phyloP scores from a whole-genome alignment of 495 filamentous ascomycete genomes.

The Glarea lozoyensis region DNA sequence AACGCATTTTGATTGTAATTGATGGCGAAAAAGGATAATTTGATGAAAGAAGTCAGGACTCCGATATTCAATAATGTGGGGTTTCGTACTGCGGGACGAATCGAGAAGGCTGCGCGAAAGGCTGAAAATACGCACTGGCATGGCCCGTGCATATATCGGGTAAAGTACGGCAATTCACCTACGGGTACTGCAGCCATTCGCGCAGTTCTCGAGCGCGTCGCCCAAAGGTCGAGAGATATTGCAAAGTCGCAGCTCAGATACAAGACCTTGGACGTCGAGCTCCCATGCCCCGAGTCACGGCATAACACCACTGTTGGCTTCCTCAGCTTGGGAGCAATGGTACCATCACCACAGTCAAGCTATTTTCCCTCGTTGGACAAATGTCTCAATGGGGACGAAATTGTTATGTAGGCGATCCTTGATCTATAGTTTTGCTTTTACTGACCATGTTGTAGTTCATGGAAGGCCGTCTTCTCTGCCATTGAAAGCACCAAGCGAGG shows the following conservation, averaged over 20 bases:
- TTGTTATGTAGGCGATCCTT: constrained; percentile 43
- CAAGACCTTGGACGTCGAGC: background rate
- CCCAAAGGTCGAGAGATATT: background rate
- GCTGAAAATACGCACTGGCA: background rate
- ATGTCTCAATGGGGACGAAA: constrained; percentile 48
- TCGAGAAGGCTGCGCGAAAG: background rate
- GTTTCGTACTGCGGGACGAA: background rate
- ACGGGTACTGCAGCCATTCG: background rate
- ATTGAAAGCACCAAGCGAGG: constrained; percentile 29
- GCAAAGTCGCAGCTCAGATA: background rate
- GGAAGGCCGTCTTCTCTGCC: constrained; percentile 61
- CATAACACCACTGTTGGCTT: constrained; percentile 23
- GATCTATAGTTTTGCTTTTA: background rate
- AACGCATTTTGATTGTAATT: constrained; percentile 23
- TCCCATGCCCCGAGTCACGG: constrained; percentile 17
- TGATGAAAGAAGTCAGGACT: too few relatives aligned
- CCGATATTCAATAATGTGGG: too few relatives aligned
- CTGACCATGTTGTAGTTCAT: constrained; percentile 38
- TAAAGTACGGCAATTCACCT: too few relatives aligned
- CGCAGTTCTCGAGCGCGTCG: constrained; percentile 1
- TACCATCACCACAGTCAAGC: constrained; percentile 44
- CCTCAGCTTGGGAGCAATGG: constrained; percentile 60
- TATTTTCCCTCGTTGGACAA: constrained; percentile 58
- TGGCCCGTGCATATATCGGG: too few relatives aligned
- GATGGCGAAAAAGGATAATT: too few relatives aligned